Base-by-base conservation (phyloP, 1,284 basidiomycete genomes). In the Kalmanozyma brasiliensis region DNA sequence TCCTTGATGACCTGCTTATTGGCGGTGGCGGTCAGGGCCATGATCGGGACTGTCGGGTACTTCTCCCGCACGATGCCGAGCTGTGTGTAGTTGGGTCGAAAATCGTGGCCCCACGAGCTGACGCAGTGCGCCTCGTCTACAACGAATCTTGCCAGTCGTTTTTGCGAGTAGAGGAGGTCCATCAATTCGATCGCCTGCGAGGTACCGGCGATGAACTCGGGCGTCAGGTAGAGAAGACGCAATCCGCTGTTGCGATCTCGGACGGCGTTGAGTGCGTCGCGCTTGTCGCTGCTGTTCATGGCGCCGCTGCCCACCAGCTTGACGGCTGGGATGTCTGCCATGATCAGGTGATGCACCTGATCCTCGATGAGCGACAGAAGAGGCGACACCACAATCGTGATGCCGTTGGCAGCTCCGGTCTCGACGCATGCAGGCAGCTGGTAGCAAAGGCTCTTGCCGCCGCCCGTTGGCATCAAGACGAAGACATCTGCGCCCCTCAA, bases 101-200 rank as follows among this genome's bases (percentile, higher is more conserved):
- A 94, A 75, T 91, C 89, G 74, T 91, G 87, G 6, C 92, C 92
- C 91, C 91, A 93, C 16, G 88, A 84, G 61, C 84, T 85, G 33
- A 98, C 91, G 81, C 93, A 94, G 81, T 98, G 96, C 1, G 94
- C 95, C 79, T 98, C 95, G 79, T 98, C 96, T 51, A 98, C 87
- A 0, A 97, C 93, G 79, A 98, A 96, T 23, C 95, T 86, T 6
- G 93, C 93, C 26, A 98, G 82, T 57, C 86, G 83, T 3, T 86
- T 84, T 13, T 84, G 80, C 1, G 83, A 73, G 73, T 92, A 85
- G 4, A 98, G 84, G 71, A 85, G 86, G 60, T 91, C 87, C n/a
- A 80, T 77, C 0, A 83, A 83, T 46, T 88, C 91, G 73, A 88
- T 87, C 34, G 87, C 86, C 30, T 48, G 34, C 4, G 38, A 36